Conservation (phyloP, 345 rosid genomes). For the Mallotus nudiflorus region DNA sequence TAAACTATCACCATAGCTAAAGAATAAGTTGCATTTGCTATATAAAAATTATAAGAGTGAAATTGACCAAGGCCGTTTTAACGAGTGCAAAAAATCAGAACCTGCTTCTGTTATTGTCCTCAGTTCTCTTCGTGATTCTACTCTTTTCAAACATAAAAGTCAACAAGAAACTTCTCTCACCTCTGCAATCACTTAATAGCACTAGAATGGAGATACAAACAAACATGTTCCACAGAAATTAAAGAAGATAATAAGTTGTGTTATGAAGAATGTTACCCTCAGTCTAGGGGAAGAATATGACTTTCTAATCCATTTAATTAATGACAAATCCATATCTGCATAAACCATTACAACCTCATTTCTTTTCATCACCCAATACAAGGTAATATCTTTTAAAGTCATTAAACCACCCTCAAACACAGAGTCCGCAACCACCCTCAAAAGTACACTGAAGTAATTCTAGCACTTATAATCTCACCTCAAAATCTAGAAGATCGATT, state of each 20-base stretch:
- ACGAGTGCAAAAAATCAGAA: not conserved
- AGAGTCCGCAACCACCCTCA: not conserved
- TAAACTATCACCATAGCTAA: not conserved
- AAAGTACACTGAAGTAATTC: too few relatives aligned
- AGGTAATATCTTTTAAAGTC: too few relatives aligned
- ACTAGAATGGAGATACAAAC: not conserved
- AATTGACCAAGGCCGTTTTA: not conserved
- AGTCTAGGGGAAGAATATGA: not conserved
- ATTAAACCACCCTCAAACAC: not conserved
- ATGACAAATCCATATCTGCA: not conserved
- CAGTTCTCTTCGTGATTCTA: not conserved
- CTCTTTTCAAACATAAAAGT: not conserved
- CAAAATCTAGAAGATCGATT: not conserved
- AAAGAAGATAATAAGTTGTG: not conserved
- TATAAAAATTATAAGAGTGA: not conserved
- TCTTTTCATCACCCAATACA: not conserved
- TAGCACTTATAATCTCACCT: too few relatives aligned
- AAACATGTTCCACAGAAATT: not conserved
- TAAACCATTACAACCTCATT: not conserved
- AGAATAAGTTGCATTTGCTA: too few relatives aligned
- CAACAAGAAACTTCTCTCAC: not conserved
- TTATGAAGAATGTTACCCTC: not conserved
- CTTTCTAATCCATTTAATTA: not conserved
- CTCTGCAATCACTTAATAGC: slow-evolving; percentile 1
- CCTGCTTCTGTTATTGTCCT: not conserved